Base-by-base conservation (phyloP, 2,329 filamentous ascomycete species). In the Nemania bipapillata region DNA sequence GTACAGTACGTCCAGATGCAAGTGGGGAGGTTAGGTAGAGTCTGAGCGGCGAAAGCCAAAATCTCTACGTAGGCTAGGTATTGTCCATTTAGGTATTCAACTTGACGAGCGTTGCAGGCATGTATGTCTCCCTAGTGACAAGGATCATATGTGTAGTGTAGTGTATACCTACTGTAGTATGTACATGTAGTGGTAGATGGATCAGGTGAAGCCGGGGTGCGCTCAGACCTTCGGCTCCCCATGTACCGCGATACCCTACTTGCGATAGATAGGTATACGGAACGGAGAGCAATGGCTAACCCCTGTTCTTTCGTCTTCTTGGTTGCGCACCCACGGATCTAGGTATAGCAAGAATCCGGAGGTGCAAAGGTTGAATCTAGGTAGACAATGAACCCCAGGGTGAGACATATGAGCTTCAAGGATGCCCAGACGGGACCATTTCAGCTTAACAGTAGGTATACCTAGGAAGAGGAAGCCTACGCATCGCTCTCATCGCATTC, bases 161-260 rank as follows among this genome's bases (percentile, higher is more conserved):
- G 32, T 6, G 32, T 35, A 35, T 6, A 35, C 32, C 5, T 5
- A 35, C 11, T 11, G 6, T 35, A 11, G 37, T 40, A 40, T 12
- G 6, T 17, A 17, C 6, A 24, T 22, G 8, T 63, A 8, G n/a
- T n/a, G 22, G 22, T 35, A 52, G 54, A 42, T 20, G 15, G 24
- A 57, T 47, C 24, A 45, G 53, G 35, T 26, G 28, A 35, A 47
- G 32, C n/a, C n/a, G 11, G 28, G 24, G 26, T 22, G 45, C 47
- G 35, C 63, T 60, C 63, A 65, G 55, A 20, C 49, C 37, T 24
- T 40, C 30, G 17, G 30, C 20, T 45, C 17, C 30, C 20, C 37
- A n/a, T 30, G 20, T 7, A 11, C 24, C 4, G 30, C 11, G 53
- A 42, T 6, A 32, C 17, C 28, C 45, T 9, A 49, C n/a, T 17